Percentiles rank a stretch among this genome's conserved stretches.
Conservation (phyloP, 2,329 filamentous ascomycete genomes). For the Stagonosporopsis rhizophila region DNA sequence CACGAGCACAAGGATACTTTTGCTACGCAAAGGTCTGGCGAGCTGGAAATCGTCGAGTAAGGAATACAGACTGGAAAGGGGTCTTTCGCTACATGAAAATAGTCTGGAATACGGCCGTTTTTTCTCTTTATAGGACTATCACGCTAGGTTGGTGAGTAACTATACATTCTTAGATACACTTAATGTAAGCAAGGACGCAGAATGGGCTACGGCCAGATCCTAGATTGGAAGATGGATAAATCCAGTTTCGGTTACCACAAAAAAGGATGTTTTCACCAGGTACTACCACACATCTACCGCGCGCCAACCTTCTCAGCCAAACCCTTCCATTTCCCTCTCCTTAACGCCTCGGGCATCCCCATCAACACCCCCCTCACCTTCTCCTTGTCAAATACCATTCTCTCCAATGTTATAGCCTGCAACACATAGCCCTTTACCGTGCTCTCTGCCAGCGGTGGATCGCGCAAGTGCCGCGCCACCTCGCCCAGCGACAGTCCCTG, state of each 20-base stretch:
- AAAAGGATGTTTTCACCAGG: background rate
- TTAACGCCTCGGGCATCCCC: slow-evolving; percentile 30
- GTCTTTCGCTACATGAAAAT: background rate
- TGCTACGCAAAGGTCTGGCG: slow-evolving; percentile 66
- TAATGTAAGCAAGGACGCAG: background rate
- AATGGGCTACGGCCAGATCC: background rate
- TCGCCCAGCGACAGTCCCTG: slow-evolving; percentile 33
- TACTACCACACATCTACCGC: too few relatives aligned
- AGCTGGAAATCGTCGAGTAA: slow-evolving; percentile 71
- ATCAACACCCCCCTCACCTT: slow-evolving; percentile 31
- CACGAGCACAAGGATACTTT: slow-evolving; percentile 80
- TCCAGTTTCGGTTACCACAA: background rate
- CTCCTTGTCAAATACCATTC: slow-evolving; percentile 33
- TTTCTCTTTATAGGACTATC: background rate
- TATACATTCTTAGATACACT: slow-evolving; percentile 1
- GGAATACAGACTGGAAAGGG: background rate
- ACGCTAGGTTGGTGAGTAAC: background rate
- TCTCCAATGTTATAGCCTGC: slow-evolving; percentile 40
- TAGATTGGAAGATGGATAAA: background rate
- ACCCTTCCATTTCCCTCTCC: slow-evolving; percentile 34
- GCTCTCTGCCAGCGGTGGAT: slow-evolving; percentile 38
- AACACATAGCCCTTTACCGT: slow-evolving; percentile 43
- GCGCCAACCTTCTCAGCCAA: slow-evolving; percentile 34
- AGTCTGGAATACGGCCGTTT: background rate
- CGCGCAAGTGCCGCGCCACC: slow-evolving; percentile 34